A percentile compares a stretch with the other conserved stretches of the same genome.
These are phyloP conservation scores for Rhizopus sp. DNA, from an alignment of 371 early-diverging fungal species.

Conservation along the genomic window DNA sequence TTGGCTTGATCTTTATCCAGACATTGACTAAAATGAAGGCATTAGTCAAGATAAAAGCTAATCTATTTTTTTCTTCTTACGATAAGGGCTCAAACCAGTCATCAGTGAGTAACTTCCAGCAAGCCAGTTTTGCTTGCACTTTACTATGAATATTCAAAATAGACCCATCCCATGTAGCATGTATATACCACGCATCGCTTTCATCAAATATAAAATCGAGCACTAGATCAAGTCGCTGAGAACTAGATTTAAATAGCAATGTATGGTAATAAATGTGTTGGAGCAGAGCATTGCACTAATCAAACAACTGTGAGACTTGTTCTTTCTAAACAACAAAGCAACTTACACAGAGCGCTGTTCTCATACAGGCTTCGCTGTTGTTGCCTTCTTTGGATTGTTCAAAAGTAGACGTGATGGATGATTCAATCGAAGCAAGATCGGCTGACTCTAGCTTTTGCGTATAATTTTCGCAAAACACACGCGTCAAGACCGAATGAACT, in stretches of 20 bases:
- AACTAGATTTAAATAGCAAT: constrained; percentile 2
- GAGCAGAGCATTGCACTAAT: constrained; percentile 35
- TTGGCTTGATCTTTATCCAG: constrained; percentile 19
- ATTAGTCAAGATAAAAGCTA: background rate
- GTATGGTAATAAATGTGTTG: constrained; percentile 38
- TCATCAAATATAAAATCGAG: background rate
- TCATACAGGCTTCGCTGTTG: background rate
- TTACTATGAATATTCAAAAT: constrained; percentile 27
- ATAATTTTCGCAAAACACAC: constrained; percentile 45
- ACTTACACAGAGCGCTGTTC: background rate
- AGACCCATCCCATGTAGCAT: constrained; percentile 47
- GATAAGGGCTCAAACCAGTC: constrained; percentile 59
- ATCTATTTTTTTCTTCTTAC: constrained; percentile 25
- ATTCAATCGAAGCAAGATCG: constrained; percentile 16
- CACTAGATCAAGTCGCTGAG: too few relatives aligned
- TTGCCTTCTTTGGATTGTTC: background rate
- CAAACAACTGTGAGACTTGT: background rate
- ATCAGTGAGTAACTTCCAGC: constrained; percentile 56
- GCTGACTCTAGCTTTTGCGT: constrained; percentile 23
- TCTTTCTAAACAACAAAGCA: background rate
- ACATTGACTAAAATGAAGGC: constrained; percentile 33
- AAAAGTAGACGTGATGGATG: constrained; percentile 4
- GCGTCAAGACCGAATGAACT: constrained; percentile 50
- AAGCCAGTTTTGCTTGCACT: constrained; percentile 43
- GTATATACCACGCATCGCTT: constrained; percentile 1